Evolutionary conservation across 1,284 basidiomycete genomes (phyloP).

Genomic region (Fomitopsis betulina): DNA sequence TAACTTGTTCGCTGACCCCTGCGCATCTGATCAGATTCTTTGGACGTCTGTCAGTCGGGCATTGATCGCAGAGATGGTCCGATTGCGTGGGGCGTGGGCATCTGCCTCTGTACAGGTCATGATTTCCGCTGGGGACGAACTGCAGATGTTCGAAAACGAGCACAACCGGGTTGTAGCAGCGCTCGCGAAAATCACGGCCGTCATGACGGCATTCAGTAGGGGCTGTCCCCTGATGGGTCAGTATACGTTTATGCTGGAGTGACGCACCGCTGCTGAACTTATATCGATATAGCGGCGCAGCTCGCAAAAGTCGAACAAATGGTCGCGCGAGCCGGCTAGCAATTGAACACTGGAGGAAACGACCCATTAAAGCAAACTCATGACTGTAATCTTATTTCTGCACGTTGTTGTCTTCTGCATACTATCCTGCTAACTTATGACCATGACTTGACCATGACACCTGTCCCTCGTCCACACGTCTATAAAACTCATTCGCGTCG

Average conservation of each 20-base stretch:
- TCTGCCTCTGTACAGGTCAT: constrained; percentile 8
- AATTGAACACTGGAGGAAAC: too few relatives aligned
- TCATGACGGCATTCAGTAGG: constrained; percentile 19
- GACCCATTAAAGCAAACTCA: too few relatives aligned
- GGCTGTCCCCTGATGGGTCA: constrained; percentile 20
- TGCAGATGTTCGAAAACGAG: neutral
- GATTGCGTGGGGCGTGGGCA: constrained; percentile 7
- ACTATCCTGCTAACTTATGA: too few relatives aligned
- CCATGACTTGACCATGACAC: too few relatives aligned
- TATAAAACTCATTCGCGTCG: too few relatives aligned
- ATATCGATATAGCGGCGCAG: neutral
- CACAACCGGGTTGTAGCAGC: constrained; percentile 10
- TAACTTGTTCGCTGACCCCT: neutral
- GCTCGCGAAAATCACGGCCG: constrained; percentile 13
- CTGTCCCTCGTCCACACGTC: too few relatives aligned
- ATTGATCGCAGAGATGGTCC: constrained; percentile 20
- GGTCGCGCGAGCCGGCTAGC: neutral
- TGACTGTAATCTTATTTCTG: neutral
- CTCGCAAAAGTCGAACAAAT: neutral
- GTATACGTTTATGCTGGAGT: neutral
- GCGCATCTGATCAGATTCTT: constrained; percentile 15
- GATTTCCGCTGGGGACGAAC: constrained; percentile 2
- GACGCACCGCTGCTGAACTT: neutral
- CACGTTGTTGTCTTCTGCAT: neutral
- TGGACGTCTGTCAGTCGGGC: constrained; percentile 22